Evolutionary conservation across 345 rosid genomes (phyloP), one percentile per base, ranked within the genome.

Genomic region (Punica granatum): DNA sequence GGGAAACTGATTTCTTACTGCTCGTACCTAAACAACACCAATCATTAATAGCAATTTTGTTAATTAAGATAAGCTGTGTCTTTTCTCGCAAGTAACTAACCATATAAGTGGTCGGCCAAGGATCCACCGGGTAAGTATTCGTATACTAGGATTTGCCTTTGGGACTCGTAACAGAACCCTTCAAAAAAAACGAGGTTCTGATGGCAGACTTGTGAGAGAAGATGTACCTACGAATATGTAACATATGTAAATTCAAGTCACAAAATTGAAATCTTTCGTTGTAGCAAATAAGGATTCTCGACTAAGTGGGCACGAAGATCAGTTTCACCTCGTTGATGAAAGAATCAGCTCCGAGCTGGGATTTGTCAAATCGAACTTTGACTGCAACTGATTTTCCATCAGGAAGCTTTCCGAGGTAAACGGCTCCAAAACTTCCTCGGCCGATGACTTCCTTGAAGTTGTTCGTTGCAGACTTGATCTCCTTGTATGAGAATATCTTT

Each of bases 331-430:
- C 97, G 66, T 92, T 92, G 65, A 88, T 78, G 70, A 90, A 92
- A 74, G 98, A 92, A 76, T 90, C 98, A 46, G 97, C 92, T 51
- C 98, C 96, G 30, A 92, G 86, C 80, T 90, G 97, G 75, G 85
- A 84, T 74, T 74, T 80, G 65, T 90, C 97, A 60, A 82, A 87
- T 72, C 98, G 78, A 42, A 92, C 97, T 90, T 92, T 92, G 33
- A 92, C 93, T 0, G 97, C 97, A 43, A 92, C 92, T 37, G 72
- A 68, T 82, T 83, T 90, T 19, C 92, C 97, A 77, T 85, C 91
- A 41, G 78, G 68, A 72, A 92, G 89, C 82, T 83, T 90, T 68
- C 98, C 98, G 36, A 72, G 89, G 80, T 88, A 87, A 67, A 92
- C 98, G 65, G 92, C 76, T 53, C 98, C 98, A 51, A 92, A 92